Base-by-base conservation (phyloP, 345 rosid species). In the Draba incana region DNA sequence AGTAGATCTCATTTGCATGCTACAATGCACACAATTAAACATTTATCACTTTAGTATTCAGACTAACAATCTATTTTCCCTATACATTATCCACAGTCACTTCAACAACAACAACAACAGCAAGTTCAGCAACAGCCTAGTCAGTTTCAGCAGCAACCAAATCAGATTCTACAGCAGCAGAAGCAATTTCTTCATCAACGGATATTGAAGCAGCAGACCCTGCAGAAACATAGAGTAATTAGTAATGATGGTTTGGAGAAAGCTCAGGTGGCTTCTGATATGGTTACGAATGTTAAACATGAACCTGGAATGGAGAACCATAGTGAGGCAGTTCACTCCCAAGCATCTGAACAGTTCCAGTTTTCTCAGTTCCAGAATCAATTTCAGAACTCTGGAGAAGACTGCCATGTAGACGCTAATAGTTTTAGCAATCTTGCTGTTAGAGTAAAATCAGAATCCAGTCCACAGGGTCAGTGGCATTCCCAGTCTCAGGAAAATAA, bases 331-430 rank as follows among this genome's bases (percentile, higher is more conserved):
- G 47, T 84, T 64, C 84, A 74, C 62, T 76, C 90, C 20, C 92
- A 85, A 79, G 68, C 81, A 61, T 66, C 90, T 52, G 95, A 84
- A 55, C 84, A 65, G 47, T 70, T 81, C 72, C 87, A 82, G 78
- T 80, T 84, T 46, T 64, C 89, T 35, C 92, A 84, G 72, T 46
- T 80, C 67, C 93, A 86, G 78, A 84, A 80, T 70, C 93, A 85
- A 51, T 85, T 84, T 64, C 89, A 86, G 52, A 86, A 79, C 58
- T 68, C 83, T 42, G 69, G 79, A 57, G 93, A 82, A 66, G 85
- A 85, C 24, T 79, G 65, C 71, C 71, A 82, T 38, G 71, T 70
- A 77, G 79, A 49, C 60, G 59, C 72, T 38, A 79, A 80, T 68
- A 85, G 81, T 67, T 72, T 71, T 74, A 78, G 66, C 58, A 46